Evolutionary conservation across 140 eudicot species (phyloP).

Genomic region (Flaveria floridana): DNA sequence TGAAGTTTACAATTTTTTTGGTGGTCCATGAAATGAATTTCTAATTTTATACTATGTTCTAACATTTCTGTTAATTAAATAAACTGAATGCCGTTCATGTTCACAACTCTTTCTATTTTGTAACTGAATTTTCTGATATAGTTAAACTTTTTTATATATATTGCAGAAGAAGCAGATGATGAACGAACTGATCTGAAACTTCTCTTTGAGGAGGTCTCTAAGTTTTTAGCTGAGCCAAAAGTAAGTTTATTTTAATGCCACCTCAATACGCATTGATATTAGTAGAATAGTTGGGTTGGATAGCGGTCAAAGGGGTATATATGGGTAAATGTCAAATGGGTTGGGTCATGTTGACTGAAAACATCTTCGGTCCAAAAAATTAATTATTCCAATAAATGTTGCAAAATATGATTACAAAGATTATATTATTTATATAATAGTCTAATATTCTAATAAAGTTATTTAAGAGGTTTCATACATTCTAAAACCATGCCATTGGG

Average conservation of each 20-base stretch:
- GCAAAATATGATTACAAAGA: background rate
- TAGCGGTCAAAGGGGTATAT: background rate
- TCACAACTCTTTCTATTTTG: background rate
- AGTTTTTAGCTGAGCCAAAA: conserved; percentile 43
- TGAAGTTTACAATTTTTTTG: background rate
- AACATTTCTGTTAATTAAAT: background rate
- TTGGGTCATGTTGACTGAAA: background rate
- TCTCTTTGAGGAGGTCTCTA: conserved; percentile 53
- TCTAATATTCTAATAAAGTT: background rate
- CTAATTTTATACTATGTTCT: background rate
- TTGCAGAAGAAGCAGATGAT: conserved; percentile 54
- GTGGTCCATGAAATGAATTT: background rate
- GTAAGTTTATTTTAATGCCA: conserved; percentile 33
- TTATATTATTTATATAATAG: background rate
- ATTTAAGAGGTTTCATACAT: background rate
- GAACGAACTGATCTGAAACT: conserved; percentile 58
- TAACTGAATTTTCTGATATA: background rate
- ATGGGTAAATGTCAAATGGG: background rate
- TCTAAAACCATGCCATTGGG: background rate
- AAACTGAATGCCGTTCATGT: background rate
- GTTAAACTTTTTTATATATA: background rate
- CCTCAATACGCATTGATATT: background rate
- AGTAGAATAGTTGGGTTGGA: background rate
- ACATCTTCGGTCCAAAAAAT: background rate
- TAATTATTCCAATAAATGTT: background rate